Evolutionary conservation across 202 grass and related monocot genomes (phyloP), one percentile per base, ranked within the genome.

Genomic region (Panicum virgatum): DNA sequence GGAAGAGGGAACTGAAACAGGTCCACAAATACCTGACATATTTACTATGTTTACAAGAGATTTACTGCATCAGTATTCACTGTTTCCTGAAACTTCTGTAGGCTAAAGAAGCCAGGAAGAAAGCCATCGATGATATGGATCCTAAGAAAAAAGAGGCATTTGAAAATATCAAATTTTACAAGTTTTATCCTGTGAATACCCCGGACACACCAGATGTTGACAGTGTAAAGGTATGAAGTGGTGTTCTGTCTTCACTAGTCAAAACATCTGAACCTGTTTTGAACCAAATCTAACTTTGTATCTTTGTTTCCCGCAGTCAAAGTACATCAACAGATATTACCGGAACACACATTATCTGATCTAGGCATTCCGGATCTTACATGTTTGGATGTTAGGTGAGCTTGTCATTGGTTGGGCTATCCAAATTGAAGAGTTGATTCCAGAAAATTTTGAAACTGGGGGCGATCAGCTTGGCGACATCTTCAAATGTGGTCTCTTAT

Each of bases 321-420:
- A 13, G 11, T 95, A 89, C 74, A 98, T 95, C 52, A 98, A 98
- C 32, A 89, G 95, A 89, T 95, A 98, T 53, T 98, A 98, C 63
- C 68, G 92, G 46, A 62, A 90, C n/a, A 80, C 92, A 32, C 92
- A 98, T 65, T 75, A 77, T 45, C 66, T 98, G 69, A 87, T 92
- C 86, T 97, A 83, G 63, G 20, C 16, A 46, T 66, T 65, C 18
- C 7, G 61, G 44, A 76, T 75, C 43, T 84, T 53, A 9, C 25
- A 43, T 32, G 22, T 43, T 36, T n/a, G n/a, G n/a, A n/a, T n/a
- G n/a, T n/a, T n/a, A n/a, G n/a, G n/a, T n/a, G n/a, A n/a, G n/a
- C n/a, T n/a, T n/a, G n/a, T n/a, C n/a, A n/a, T n/a, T n/a, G n/a
- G n/a, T n/a, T n/a, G n/a, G n/a, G n/a, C n/a, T n/a, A n/a, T n/a